These are phyloP conservation scores for Parascedosporium putredinis DNA, from an alignment of 2,329 filamentous ascomycete species.

Conservation along the genomic window DNA sequence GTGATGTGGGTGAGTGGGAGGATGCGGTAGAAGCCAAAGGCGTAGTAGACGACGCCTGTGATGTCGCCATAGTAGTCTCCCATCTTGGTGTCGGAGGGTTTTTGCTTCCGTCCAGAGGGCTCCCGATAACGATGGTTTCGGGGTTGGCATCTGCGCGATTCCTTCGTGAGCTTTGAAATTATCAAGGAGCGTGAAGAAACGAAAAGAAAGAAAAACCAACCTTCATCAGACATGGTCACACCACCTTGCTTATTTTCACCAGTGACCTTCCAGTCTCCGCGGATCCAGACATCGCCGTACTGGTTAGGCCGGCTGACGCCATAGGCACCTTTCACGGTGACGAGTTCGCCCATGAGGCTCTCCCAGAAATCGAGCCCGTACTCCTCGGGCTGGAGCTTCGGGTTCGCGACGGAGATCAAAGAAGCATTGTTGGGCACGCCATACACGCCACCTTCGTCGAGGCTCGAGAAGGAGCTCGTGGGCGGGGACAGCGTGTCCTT, in stretches of 20 bases:
- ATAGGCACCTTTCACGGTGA: constrained; percentile 47
- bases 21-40: constrained; percentile 60
- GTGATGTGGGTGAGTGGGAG: constrained; percentile 50
- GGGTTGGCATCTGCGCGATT: constrained; percentile 49
- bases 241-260: constrained; percentile 54
- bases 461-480: constrained; percentile 46
- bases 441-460: constrained; percentile 58
- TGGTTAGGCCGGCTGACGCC: constrained; percentile 51
- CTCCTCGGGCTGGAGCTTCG: constrained; percentile 44
- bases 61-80: constrained; percentile 56
- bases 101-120: constrained; percentile 52
- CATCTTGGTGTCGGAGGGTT: constrained; percentile 51
- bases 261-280: constrained; percentile 53
- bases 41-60: constrained; percentile 56
- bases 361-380: constrained; percentile 70
- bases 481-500: constrained; percentile 46
- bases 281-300: constrained; percentile 60
- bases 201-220: constrained; percentile 20
- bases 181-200: background rate
- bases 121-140: constrained; percentile 55
- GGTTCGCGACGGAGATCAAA: constrained; percentile 48
- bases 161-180: background rate
- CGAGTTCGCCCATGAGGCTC: constrained; percentile 55
- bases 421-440: constrained; percentile 51
- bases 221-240: constrained; percentile 48